These are phyloP conservation scores for Pseudocercospora fijiensis DNA, from an alignment of 2,329 filamentous ascomycete species.

Conservation along the genomic window DNA sequence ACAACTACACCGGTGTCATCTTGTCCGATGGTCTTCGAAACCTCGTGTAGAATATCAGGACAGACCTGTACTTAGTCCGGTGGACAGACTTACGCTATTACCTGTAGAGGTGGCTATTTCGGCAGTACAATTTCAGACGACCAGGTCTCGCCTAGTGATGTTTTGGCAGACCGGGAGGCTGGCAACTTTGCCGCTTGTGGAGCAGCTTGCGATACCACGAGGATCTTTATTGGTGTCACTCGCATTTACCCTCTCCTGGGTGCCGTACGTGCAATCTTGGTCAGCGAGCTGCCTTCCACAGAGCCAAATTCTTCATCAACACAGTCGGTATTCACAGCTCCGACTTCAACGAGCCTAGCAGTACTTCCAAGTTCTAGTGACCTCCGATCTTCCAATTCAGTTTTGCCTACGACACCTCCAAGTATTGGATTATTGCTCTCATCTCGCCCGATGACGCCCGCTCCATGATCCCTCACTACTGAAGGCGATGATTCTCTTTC, in stretches of 20 bases:
- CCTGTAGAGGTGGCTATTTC: background rate
- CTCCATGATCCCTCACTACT: background rate
- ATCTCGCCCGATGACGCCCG: background rate
- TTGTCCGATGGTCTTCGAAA: background rate
- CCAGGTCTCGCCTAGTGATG: background rate
- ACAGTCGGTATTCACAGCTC: background rate
- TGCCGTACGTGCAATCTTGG: background rate
- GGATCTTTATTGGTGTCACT: background rate
- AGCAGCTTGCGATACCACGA: background rate
- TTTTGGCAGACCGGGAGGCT: background rate
- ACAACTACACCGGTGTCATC: background rate
- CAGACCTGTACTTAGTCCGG: background rate
- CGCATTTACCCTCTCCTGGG: background rate
- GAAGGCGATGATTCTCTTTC: background rate
- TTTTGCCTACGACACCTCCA: background rate
- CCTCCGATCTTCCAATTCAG: background rate
- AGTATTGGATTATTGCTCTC: background rate
- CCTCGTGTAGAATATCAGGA: background rate
- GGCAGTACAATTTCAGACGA: background rate
- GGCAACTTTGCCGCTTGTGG: background rate
- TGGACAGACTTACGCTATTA: background rate
- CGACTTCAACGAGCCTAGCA: background rate
- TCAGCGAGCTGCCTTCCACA: background rate
- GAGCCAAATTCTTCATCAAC: background rate
- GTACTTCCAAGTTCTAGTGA: background rate